Evolutionary conservation across 805 yeast species (phyloP).

Genomic region (Jamesozyma spencerorum): DNA sequence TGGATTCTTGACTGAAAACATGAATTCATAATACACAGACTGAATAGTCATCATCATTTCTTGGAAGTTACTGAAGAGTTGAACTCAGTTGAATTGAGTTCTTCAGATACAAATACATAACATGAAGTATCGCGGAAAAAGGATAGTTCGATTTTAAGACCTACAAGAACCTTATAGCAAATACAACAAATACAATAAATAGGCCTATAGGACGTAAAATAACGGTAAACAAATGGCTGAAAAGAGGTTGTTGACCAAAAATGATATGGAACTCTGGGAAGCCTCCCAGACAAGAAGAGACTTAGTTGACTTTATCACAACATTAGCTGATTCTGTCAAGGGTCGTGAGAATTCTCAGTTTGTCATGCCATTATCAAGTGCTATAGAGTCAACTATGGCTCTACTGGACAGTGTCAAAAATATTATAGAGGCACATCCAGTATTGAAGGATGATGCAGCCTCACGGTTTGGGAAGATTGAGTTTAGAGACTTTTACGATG

Average conservation of each 20-base stretch:
- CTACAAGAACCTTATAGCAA: no score
- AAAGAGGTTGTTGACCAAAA: conserved; percentile 43
- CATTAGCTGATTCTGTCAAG: conserved; percentile 52
- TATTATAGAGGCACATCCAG: conserved; percentile 53
- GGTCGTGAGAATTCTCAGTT: conserved; percentile 50
- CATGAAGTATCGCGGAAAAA: no score
- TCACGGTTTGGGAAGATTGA: conserved; percentile 90
- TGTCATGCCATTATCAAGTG: conserved; percentile 30
- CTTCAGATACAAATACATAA: no score
- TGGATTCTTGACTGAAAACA: no score
- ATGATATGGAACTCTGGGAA: conserved; percentile 58
- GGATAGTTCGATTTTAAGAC: no score
- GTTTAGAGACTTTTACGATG: conserved; percentile 75
- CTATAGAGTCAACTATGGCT: conserved; percentile 29
- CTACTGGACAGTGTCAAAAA: conserved; percentile 39
- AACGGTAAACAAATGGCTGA: no score
- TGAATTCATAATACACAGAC: no score
- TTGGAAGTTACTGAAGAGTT: no score
- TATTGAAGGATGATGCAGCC: conserved; percentile 46
- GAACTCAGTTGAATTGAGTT: no score
- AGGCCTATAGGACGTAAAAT: no score
- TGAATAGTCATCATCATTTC: no score
- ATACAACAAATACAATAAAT: no score
- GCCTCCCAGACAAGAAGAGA: conserved; percentile 40
- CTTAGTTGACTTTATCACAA: conserved; percentile 45